Evolutionary conservation across 2,329 filamentous ascomycete species (phyloP).

Genomic region (Cladosporium sp.): DNA sequence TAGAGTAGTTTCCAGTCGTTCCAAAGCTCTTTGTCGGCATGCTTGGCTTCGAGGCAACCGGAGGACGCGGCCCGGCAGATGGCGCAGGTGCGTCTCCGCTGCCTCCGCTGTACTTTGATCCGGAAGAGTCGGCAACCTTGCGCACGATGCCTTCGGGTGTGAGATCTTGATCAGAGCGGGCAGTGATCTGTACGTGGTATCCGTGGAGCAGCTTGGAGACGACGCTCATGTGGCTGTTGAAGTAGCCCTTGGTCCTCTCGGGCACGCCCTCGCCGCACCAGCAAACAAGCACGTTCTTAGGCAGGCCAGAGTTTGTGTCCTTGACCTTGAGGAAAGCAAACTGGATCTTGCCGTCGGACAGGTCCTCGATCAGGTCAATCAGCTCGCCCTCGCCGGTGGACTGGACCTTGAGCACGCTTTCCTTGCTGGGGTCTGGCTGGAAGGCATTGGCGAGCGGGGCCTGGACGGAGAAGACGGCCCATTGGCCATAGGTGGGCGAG

Average conservation of each 20-base stretch:
- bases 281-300: slow-evolving; percentile 89
- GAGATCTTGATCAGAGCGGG: slow-evolving; percentile 85
- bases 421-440: slow-evolving; percentile 80
- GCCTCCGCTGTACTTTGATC: slow-evolving; percentile 84
- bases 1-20: slow-evolving; percentile 58
- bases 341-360: slow-evolving; percentile 94
- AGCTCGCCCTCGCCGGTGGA: slow-evolving; percentile 92
- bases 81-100: slow-evolving; percentile 51
- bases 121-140: slow-evolving; percentile 92
- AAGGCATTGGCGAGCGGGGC: slow-evolving; percentile 92
- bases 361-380: slow-evolving; percentile 86
- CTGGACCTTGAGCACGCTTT: slow-evolving; percentile 94
- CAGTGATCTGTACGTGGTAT: slow-evolving; percentile 97
- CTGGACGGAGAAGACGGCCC: slow-evolving; percentile 92
- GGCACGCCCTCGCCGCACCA: slow-evolving; percentile 98
- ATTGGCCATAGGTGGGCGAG: slow-evolving; percentile 85
- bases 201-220: slow-evolving; percentile 91
- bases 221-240: slow-evolving; percentile 87
- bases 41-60: slow-evolving; percentile 86
- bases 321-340: slow-evolving; percentile 97
- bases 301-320: slow-evolving; percentile 85
- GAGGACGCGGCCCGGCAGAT: slow-evolving; percentile 63
- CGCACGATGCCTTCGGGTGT: slow-evolving; percentile 85
- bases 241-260: slow-evolving; percentile 98
- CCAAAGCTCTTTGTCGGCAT: slow-evolving; percentile 71